Evolutionary conservation across 345 rosid species (phyloP).

Genomic region (Arabidopsis suecica): DNA sequence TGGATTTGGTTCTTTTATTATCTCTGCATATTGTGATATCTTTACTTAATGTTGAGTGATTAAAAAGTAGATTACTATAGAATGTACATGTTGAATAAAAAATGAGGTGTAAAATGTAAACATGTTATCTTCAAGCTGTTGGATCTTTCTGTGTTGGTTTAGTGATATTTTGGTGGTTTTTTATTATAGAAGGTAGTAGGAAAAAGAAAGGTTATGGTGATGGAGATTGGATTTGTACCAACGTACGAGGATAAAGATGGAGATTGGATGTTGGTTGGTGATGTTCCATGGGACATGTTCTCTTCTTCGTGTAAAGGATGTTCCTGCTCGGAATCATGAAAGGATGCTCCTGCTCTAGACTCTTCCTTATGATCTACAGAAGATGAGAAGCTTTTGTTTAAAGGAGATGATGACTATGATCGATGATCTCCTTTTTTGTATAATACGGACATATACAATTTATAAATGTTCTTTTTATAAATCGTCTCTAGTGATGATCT

Average conservation of each 20-base stretch:
- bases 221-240: slow-evolving; percentile 50
- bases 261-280: slow-evolving; percentile 86
- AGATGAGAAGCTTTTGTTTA: slow-evolving; percentile 19
- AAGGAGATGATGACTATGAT: slow-evolving; percentile 6
- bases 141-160: too few relatives aligned
- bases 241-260: slow-evolving; percentile 86
- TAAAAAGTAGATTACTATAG: too few relatives aligned
- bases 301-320: slow-evolving; percentile 61
- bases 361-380: slow-evolving; percentile 30
- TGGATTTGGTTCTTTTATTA: too few relatives aligned
- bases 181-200: too few relatives aligned
- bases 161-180: too few relatives aligned
- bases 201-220: too few relatives aligned
- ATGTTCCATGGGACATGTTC: slow-evolving; percentile 86
- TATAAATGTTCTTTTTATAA: slow-evolving; percentile 30
- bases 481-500: slow-evolving; percentile 19
- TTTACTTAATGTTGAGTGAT: too few relatives aligned
- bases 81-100: too few relatives aligned
- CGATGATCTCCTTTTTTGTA: slow-evolving; percentile 40
- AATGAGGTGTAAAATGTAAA: too few relatives aligned
- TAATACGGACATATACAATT: slow-evolving; percentile 10
- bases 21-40: too few relatives aligned
- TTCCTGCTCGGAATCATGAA: slow-evolving; percentile 65
- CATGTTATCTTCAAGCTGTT: too few relatives aligned
- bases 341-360: slow-evolving; percentile 50